phyloP scores from a whole-genome alignment of 2,329 filamentous ascomycete genomes.

The Macrophomina tecta region DNA sequence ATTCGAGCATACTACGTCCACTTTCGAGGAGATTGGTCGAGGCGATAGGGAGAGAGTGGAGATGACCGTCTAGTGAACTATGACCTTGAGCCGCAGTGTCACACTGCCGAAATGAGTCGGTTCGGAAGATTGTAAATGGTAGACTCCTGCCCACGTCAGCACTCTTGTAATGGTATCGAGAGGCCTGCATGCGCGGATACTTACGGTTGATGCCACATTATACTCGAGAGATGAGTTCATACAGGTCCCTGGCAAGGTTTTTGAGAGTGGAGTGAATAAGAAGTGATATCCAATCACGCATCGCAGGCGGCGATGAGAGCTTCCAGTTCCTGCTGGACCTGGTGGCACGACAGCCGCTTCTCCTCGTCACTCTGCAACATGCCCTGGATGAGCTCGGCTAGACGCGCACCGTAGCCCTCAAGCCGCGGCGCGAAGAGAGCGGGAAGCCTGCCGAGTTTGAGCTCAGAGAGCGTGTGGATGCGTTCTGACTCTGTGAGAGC shows the following conservation, averaged over 20 bases:
- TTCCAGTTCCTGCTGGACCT: conserved; percentile 37
- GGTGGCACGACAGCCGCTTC: conserved; percentile 38
- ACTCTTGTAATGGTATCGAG: too few relatives aligned
- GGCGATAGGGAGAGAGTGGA: background rate
- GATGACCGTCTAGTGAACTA: background rate
- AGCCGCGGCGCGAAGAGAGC: conserved; percentile 35
- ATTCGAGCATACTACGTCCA: too few relatives aligned
- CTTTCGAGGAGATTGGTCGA: too few relatives aligned
- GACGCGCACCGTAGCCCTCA: conserved; percentile 33
- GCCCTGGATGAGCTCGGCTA: conserved; percentile 37
- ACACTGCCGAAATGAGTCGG: too few relatives aligned
- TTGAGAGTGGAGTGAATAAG: background rate
- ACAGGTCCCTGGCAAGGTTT: background rate
- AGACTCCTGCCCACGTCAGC: too few relatives aligned
- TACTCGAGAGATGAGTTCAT: too few relatives aligned
- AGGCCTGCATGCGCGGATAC: too few relatives aligned
- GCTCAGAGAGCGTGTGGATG: conserved; percentile 40
- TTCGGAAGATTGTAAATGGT: too few relatives aligned
- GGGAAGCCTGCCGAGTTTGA: conserved; percentile 43
- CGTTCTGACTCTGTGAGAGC: conserved; percentile 44
- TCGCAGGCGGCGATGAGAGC: conserved; percentile 12
- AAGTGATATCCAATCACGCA: background rate
- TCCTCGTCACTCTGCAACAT: conserved; percentile 44
- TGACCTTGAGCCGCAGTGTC: too few relatives aligned
- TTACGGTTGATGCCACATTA: too few relatives aligned